Base-by-base conservation (phyloP, 2,329 filamentous ascomycete genomes). In the Elsinoe necatrix region DNA sequence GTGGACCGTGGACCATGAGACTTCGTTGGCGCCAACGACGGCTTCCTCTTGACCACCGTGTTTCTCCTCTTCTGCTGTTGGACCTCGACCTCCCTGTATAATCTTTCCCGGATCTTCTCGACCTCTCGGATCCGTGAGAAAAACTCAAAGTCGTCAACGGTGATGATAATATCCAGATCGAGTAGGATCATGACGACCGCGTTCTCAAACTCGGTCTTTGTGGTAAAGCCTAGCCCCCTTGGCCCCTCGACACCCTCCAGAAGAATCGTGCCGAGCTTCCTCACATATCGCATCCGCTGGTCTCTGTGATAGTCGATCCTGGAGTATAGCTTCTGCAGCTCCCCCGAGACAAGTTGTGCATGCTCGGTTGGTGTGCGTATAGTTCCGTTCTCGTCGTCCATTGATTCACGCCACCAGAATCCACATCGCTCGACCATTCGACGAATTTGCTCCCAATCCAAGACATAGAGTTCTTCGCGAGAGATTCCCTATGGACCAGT, bases 391-490 rank as follows among this genome's bases (percentile, higher is more conserved):
- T 50, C 45, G 48, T 52, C 31, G 7, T 39, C 34, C 48, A 52
- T 52, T 11, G 48, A 16, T 21, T 35, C 48, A n/a, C 20, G 18
- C 25, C 29, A 52, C 48, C 48, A 52, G 48, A 37, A 52, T 9
- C 18, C 29, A 18, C 48, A 52, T 29, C 48, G 29, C 16, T 52
- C n/a, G 12, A 25, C 48, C 16, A 52, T 29, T 6, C 48, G 48
- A 16, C 48, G 48, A 4, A 52, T 29, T 31, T 52, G 48, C 31
- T 52, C 48, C 48, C 48, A 52, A 18, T 52, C 48, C 12, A 52
- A 18, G 4, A 52, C 34, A n/a, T 52, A 52, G 14, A 52, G 48
- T n/a, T 39, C 18, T 34, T 52, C 48, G 16, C 5, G 20, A 20
- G 48, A 37, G 31, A 52, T 39, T 8, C 4, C 16, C 48, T 52